Evolutionary conservation across 306 rosid genomes (phyloP).

Genomic region (Pyrus communis): DNA sequence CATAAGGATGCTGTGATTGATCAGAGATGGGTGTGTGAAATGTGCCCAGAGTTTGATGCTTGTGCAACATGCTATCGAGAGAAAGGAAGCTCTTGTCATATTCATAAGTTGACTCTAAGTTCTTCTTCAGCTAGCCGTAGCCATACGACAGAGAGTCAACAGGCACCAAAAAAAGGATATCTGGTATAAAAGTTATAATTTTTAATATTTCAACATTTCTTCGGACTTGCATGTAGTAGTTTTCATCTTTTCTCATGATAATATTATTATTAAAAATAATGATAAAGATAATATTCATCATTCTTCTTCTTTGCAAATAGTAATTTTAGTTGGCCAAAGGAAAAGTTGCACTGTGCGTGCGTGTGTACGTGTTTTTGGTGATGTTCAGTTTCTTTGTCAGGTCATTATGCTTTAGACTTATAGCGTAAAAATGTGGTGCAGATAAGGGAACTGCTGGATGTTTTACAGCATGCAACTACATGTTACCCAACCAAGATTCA

Average conservation of each 20-base stretch:
- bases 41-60: constrained; percentile 30
- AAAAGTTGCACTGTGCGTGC: background rate
- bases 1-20: constrained; percentile 10
- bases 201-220: background rate
- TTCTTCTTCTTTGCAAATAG: no score
- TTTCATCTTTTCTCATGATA: background rate
- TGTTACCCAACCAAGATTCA: constrained; percentile 16
- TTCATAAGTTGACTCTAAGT: constrained; percentile 30
- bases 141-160: background rate
- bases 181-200: constrained; percentile 2
- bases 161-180: background rate
- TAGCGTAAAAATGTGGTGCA: background rate
- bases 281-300: background rate
- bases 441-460: constrained; percentile 14
- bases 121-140: background rate
- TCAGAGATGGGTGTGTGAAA: constrained; percentile 33
- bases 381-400: background rate
- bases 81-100: constrained; percentile 33
- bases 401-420: background rate
- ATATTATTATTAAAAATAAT: background rate
- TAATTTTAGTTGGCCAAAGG: no score
- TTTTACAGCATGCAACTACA: constrained; percentile 25
- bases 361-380: background rate
- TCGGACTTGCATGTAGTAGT: no score
- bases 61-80: constrained; percentile 37